Evolutionary conservation across 208 protist genomes (phyloP).

Genomic region (Acanthamoeba royreba): DNA sequence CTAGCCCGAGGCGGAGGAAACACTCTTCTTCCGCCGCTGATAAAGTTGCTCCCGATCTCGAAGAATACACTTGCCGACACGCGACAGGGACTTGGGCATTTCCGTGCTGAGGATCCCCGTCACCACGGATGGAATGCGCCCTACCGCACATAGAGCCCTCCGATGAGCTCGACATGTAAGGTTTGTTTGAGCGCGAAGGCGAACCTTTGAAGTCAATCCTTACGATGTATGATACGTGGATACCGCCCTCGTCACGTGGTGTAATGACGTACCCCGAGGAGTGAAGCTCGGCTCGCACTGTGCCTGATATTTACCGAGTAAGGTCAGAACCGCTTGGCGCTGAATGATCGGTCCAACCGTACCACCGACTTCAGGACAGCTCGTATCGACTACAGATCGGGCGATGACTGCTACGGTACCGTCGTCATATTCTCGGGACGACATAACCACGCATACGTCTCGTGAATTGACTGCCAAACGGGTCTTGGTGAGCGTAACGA

Average conservation of each 20-base stretch:
- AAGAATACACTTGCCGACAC: neutral
- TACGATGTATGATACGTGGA: neutral
- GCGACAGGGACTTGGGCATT: neutral
- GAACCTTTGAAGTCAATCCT: neutral
- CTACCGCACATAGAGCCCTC: neutral
- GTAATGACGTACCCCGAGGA: neutral
- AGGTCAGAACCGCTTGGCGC: too few species aligned
- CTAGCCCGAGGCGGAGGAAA: neutral
- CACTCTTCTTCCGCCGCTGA: neutral
- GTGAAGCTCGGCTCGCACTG: neutral
- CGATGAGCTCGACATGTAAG: neutral
- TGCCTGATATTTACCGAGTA: too few species aligned
- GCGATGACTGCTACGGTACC: neutral
- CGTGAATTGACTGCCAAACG: neutral
- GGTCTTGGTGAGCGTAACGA: neutral
- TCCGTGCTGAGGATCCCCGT: neutral
- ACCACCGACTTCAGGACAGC: neutral
- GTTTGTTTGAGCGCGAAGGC: neutral
- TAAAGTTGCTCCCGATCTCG: too few species aligned
- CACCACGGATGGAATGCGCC: neutral
- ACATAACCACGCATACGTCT: neutral
- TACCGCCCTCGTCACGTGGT: neutral
- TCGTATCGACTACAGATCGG: neutral
- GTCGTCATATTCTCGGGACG: neutral
- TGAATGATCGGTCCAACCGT: too few species aligned